Base-by-base conservation (phyloP, 2,329 filamentous ascomycete species). In the Penicillium sclerotigenum region DNA sequence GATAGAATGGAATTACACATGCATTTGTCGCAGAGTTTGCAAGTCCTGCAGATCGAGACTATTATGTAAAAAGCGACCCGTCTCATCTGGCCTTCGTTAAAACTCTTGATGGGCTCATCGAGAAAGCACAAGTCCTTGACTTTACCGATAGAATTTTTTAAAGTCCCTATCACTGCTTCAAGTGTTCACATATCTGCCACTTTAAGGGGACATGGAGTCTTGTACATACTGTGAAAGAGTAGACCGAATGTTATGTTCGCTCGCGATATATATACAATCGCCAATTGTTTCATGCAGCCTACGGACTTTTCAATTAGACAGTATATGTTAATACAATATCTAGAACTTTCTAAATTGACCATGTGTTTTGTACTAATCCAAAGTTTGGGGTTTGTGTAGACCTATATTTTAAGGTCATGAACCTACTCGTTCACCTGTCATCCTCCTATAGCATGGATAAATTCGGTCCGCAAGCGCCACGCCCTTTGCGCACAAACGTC, bases 21-120 rank as follows among this genome's bases (percentile, higher is more conserved):
- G 85, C 79, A 0, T 91, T 91, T 59, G 80, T 91, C 2, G 79
- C 81, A 22, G 83, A 89, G 63, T 91, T 91, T 56, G 79, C 81
- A 10, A 86, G 71, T 22, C 76, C 77, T 18, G 80, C 83, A 59
- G 87, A 91, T 66, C 77, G 87, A 45, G 80, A 85, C 58, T 90
- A 89, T 65, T 91, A 91, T 67, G 72, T 88, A 7, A 71, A 81
- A 49, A 73, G 83, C 29, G 88, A 91, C 63, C 85, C 86, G 1
- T 81, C 73, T 9, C 88, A 91, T 67, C 72, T 78, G 34, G 81
- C 71, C 0, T 90, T 89, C 61, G 75, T 83, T n/a, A 74, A 80
- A 54, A 79, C 61, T 26, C 38, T 74, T 4, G 56, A 47, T 9
- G 70, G 62, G 4, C 24, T 73, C 4, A 16, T 74, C 5, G 68